Percentiles rank a stretch among this genome's conserved stretches.
Conservation (phyloP, 2,329 filamentous ascomycete genomes). For the Beauveria asiatica region DNA sequence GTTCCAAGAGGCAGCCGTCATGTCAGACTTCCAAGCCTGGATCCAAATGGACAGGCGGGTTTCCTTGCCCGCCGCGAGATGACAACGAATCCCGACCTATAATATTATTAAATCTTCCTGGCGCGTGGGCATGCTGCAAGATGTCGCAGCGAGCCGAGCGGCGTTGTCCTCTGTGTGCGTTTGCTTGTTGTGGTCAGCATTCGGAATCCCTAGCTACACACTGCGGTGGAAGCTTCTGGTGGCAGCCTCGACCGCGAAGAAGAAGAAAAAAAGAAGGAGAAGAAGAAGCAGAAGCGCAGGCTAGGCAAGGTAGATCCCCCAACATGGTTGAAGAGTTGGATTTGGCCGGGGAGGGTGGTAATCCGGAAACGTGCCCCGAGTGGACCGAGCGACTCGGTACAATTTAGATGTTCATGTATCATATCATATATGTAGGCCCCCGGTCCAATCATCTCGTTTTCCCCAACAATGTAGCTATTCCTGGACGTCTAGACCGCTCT, state of each 20-base stretch:
- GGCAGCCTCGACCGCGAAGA: too few relatives aligned
- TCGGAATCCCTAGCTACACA: background rate
- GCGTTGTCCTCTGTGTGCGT: background rate
- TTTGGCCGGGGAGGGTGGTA: background rate
- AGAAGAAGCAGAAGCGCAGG: background rate
- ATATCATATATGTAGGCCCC: too few relatives aligned
- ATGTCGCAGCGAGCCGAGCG: too few relatives aligned
- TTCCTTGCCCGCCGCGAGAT: background rate
- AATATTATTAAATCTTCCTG: background rate
- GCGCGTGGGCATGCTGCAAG: background rate
- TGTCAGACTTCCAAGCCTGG: background rate
- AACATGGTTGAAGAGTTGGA: background rate
- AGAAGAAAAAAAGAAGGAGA: too few relatives aligned
- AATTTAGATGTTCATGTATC: too few relatives aligned
- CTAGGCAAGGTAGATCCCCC: slow-evolving; percentile 7
- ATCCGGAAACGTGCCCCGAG: slow-evolving; percentile 1
- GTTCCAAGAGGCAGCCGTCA: background rate
- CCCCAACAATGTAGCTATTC: slow-evolving; percentile 2
- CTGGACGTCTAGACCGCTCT: background rate
- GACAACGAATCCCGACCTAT: background rate
- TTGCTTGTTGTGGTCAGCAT: background rate
- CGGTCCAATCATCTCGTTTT: slow-evolving; percentile 4
- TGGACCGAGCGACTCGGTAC: background rate
- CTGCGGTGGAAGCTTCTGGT: too few relatives aligned
- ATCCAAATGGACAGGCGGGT: background rate